Conservation (phyloP, 73 alveolate genomes). For the Paramecium primaurelia region DNA sequence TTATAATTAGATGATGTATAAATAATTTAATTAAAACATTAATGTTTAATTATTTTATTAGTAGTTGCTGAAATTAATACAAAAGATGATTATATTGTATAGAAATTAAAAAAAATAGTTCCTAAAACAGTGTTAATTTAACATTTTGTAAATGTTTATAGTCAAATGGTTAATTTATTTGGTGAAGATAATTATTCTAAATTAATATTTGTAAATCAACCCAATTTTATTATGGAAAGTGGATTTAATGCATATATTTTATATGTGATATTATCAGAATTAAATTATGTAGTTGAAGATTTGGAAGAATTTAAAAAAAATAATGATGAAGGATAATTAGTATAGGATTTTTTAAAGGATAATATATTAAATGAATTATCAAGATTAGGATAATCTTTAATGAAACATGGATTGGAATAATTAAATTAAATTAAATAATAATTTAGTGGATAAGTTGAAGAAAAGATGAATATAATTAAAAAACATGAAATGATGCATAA, state of each 20-base stretch:
- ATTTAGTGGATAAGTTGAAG: conserved; percentile 13
- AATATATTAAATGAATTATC: neutral
- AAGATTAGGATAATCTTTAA: neutral
- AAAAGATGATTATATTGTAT: conserved; percentile 6
- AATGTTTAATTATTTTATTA: neutral
- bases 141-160: neutral
- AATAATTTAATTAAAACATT: neutral
- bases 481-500: conserved; percentile 25
- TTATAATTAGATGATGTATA: neutral
- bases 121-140: neutral
- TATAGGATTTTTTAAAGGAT: neutral
- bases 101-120: neutral
- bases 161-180: neutral
- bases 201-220: neutral
- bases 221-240: neutral
- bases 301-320: neutral
- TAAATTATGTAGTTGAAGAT: neutral
- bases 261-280: neutral
- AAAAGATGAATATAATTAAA: neutral
- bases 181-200: conserved; percentile 1
- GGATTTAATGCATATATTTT: conserved; percentile 40
- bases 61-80: conserved; percentile 7
- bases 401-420: conserved; percentile 30
- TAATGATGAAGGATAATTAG: neutral
- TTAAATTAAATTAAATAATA: neutral